A percentile compares a stretch with the other conserved stretches of the same genome.
phyloP scores from a whole-genome alignment of 495 filamentous ascomycete species.

The Massariosphaeria phaeospora region DNA sequence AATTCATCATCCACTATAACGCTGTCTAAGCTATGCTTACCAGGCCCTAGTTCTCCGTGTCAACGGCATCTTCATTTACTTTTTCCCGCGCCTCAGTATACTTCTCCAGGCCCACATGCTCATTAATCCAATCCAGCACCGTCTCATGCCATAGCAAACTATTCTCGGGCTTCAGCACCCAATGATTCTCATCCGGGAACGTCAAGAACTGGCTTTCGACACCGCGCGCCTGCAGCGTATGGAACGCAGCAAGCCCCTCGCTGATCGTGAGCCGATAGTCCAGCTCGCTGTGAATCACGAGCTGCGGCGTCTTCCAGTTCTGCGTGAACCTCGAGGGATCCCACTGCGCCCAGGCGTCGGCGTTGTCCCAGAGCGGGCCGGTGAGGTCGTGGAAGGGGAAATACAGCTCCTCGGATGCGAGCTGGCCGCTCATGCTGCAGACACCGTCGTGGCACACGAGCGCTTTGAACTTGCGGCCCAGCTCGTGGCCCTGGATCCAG shows the following conservation, averaged over 20 bases:
- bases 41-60: neutral
- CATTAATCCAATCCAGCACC: conserved; percentile 86
- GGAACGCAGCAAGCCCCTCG: conserved; percentile 83
- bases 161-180: conserved; percentile 91
- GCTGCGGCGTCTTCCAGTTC: conserved; percentile 79
- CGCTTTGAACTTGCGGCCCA: conserved; percentile 79
- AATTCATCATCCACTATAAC: neutral
- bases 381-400: conserved; percentile 81
- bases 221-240: conserved; percentile 71
- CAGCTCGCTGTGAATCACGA: conserved; percentile 86
- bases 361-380: conserved; percentile 70
- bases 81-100: conserved; percentile 19
- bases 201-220: conserved; percentile 70
- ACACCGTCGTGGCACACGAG: conserved; percentile 89
- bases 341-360: conserved; percentile 72
- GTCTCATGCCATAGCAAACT: conserved; percentile 85
- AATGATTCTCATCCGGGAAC: conserved; percentile 83
- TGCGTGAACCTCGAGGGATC: conserved; percentile 65
- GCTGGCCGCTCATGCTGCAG: conserved; percentile 70
- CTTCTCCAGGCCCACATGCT: conserved; percentile 56
- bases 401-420: conserved; percentile 80
- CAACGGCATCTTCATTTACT: neutral
- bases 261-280: conserved; percentile 83
- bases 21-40: neutral
- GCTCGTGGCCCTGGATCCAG: conserved; percentile 65